phyloP scores from a whole-genome alignment of 805 yeast genomes.

The Ogataea glucozyma region DNA sequence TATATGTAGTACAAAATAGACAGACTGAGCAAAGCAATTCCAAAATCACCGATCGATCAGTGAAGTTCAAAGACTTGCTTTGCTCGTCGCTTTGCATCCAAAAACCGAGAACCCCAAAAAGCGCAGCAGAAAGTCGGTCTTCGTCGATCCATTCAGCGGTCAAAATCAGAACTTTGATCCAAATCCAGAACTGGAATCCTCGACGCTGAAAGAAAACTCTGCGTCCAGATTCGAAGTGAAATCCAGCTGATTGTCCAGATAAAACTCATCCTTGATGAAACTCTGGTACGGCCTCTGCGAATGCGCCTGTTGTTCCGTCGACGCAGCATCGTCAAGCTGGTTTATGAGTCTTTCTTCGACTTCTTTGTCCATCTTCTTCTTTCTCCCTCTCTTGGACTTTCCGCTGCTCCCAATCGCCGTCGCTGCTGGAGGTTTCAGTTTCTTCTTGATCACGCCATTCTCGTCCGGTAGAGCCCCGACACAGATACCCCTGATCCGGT shows the following conservation, averaged over 20 bases:
- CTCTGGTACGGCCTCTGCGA: slow-evolving; percentile 7
- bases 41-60: no score
- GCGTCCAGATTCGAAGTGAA: slow-evolving; percentile 16
- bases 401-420: slow-evolving; percentile 8
- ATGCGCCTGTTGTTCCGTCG: slow-evolving; percentile 1
- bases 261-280: slow-evolving; percentile 15
- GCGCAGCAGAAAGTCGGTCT: slow-evolving; percentile 4
- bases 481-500: slow-evolving; percentile 77
- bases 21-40: no score
- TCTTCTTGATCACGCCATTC: slow-evolving; percentile 28
- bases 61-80: no score
- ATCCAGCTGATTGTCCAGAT: slow-evolving; percentile 14
- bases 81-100: no score
- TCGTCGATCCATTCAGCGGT: background rate
- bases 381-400: slow-evolving; percentile 8
- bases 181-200: slow-evolving; percentile 21
- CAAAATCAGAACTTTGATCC: slow-evolving; percentile 1
- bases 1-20: no score
- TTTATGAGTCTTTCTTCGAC: slow-evolving; percentile 10
- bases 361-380: slow-evolving; percentile 3
- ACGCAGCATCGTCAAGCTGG: slow-evolving; percentile 13
- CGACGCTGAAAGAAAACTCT: slow-evolving; percentile 28
- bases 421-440: slow-evolving; percentile 9
- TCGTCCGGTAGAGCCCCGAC: slow-evolving; percentile 60
- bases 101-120: slow-evolving; percentile 2